Evolutionary conservation across 2,329 filamentous ascomycete genomes (phyloP), one percentile per base, ranked within the genome.

Genomic region (Ascochyta clinopodiicola): DNA sequence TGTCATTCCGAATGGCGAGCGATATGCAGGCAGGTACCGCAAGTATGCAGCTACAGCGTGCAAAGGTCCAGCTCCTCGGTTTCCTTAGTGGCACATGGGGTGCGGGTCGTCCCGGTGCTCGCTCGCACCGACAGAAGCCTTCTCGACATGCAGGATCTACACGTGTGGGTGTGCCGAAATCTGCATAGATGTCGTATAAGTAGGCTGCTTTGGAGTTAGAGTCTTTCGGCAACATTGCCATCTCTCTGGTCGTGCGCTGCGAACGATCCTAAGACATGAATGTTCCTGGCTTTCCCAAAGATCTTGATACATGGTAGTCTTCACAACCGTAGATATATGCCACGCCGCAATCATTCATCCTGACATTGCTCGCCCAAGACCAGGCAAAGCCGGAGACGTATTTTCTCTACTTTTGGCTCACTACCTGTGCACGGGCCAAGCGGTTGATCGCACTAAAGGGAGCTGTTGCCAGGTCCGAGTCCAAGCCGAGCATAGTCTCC

Each of bases 51-150:
- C 25, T 31, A 32, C 39, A 55, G 29, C 24, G 40, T 35, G 45
- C 32, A 35, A 17, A 35, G 39, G 27, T 17, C 51, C 46, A 40
- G 42, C 40, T 34, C 31, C 31, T 42, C 42, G 40, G 31, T 25
- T 45, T 45, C 13, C 22, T 10, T 45, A 34, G 52, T 46, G 42
- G 45, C 32, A 29, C 37, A 43, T 42, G 24, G 43, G 44, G 43
- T 31, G 36, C 43, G 52, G 52, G 46, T 46, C 52, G 52, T 43
- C 46, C 52, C 46, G 52, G 25, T 15, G n/a, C 42, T 56, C 7
- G n/a, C 42, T 56, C 36, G 46, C 42, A 46, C 37, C 32, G 46
- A 34, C 36, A 51, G 15, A n/a, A 31, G 17, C 21, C 24, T 46
- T 29, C 10, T 17, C 36, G 35, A 31, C 42, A 17, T 42, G 37